These are phyloP conservation scores for Lipomyces oligophaga DNA, from an alignment of 805 yeast genomes.

Conservation along the genomic window DNA sequence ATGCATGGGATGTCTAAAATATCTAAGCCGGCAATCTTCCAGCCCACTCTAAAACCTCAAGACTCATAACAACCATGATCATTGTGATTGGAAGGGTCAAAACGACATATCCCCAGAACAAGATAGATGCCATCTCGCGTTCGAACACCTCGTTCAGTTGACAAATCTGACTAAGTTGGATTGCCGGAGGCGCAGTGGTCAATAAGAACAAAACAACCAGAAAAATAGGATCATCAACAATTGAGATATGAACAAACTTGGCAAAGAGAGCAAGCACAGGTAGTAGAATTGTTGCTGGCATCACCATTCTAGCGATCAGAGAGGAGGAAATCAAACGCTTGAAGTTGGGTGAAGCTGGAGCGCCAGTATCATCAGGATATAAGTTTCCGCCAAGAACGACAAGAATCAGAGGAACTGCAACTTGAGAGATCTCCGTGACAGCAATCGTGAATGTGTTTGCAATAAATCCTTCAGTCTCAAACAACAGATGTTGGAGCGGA, in stretches of 20 bases:
- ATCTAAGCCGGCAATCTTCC: slow-evolving; percentile 22
- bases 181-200: slow-evolving; percentile 64
- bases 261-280: slow-evolving; percentile 54
- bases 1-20: too few relatives aligned
- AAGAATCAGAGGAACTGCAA: slow-evolving; percentile 59
- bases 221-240: slow-evolving; percentile 55
- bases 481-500: slow-evolving; percentile 45
- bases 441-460: slow-evolving; percentile 52
- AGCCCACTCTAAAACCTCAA: slow-evolving; percentile 56
- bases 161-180: slow-evolving; percentile 62
- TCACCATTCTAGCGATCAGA: slow-evolving; percentile 54
- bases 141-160: slow-evolving; percentile 59
- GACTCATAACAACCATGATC: slow-evolving; percentile 50
- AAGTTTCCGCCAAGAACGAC: slow-evolving; percentile 60
- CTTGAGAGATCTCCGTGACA: slow-evolving; percentile 51
- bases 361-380: slow-evolving; percentile 51
- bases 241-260: slow-evolving; percentile 47
- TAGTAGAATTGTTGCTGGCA: slow-evolving; percentile 53
- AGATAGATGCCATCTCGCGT: slow-evolving; percentile 60
- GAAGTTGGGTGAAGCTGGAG: slow-evolving; percentile 31
- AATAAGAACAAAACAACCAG: slow-evolving; percentile 55
- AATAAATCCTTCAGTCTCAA: slow-evolving; percentile 46
- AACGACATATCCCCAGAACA: slow-evolving; percentile 65
- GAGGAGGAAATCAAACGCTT: slow-evolving; percentile 50
- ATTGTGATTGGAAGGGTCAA: slow-evolving; percentile 59